Conservation (phyloP, 768 basidiomycete genomes). For the Mrakia frigida region DNA sequence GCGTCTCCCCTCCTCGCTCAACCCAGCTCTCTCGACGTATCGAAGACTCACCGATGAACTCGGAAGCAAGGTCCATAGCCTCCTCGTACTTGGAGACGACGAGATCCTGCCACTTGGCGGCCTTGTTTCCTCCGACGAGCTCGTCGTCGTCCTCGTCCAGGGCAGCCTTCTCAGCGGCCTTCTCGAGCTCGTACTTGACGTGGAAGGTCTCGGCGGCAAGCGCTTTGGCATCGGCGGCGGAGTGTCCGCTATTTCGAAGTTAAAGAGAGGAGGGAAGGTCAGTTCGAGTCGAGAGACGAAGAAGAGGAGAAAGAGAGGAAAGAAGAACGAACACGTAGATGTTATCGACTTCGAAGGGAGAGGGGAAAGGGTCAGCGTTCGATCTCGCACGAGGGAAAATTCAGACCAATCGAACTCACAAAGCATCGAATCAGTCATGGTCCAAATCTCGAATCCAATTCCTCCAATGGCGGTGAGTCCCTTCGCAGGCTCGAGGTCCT, state of each 20-base stretch:
- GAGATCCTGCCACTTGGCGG: background rate
- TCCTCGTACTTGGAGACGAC: background rate
- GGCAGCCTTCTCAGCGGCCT: conserved; percentile 43
- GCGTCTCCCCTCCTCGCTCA: background rate
- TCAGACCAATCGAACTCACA: conserved; percentile 60
- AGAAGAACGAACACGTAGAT: conserved; percentile 58
- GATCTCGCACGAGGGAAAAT: background rate
- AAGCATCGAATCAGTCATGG: conserved; percentile 87
- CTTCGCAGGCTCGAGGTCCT: conserved; percentile 77
- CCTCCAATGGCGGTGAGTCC: conserved; percentile 78
- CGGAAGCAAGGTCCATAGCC: background rate
- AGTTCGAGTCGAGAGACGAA: background rate
- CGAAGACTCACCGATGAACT: background rate
- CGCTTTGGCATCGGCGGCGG: conserved; percentile 71
- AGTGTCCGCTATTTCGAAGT: conserved; percentile 59
- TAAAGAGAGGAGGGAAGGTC: background rate
- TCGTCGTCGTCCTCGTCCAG: conserved; percentile 48
- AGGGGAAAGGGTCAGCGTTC: background rate
- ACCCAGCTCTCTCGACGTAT: background rate
- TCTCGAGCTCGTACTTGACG: conserved; percentile 72
- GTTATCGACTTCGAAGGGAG: conserved; percentile 39
- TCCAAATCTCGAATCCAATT: conserved; percentile 98
- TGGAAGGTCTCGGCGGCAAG: conserved; percentile 85
- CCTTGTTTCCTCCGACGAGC: background rate
- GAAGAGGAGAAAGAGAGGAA: background rate